Evolutionary conservation across 1,139 yeast genomes (phyloP), one percentile per base, ranked within the genome.

Genomic region (Debaryomyces singareniensis): DNA sequence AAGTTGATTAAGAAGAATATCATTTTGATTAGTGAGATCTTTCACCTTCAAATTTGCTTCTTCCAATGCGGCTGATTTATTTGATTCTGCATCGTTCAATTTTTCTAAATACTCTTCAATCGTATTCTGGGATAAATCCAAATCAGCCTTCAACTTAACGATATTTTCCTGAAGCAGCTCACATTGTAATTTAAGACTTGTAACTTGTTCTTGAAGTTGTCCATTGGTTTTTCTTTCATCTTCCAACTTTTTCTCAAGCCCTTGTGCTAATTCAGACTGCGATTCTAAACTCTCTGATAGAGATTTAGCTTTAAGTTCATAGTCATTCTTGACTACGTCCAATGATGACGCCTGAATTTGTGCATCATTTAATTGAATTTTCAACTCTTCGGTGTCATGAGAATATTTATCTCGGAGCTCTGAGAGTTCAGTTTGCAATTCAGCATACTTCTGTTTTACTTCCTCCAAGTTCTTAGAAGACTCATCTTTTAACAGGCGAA

Each of bases 11-110:
- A 81, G 70, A 20, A 85, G 59, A 9, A 84, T 61, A 29, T 71
- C 62, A 47, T 85, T 83, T 47, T 85, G 95, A 14, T 73, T 65
- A 18, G 72, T 61, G 28, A 83, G 54, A 33, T 81, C 91, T 16
- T 70, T 63, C 16, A 73, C 49, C 39, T 76, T 69, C 2, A 58
- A 44, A 20, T 63, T 64, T 6, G 72, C 58, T 14, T 54, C 47
- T 9, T 61, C 62, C 29, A 81, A 49, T 35, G 81, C 80, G 24
- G 73, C 77, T 38, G 77, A 78, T 20, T 74, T 53, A 2, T 61
- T 35, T 4, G 41, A 41, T 28, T 44, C 51, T 27, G 55, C 60
- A 18, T 41, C 45, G n/a, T 37, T 38, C 10, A 51, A 35, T 1
- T 35, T 25, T n/a, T 33, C 59, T 45, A 39, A 61, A 45, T 43